phyloP scores from a whole-genome alignment of 2,329 filamentous ascomycete genomes.

The Ambrosiella beaveri region DNA sequence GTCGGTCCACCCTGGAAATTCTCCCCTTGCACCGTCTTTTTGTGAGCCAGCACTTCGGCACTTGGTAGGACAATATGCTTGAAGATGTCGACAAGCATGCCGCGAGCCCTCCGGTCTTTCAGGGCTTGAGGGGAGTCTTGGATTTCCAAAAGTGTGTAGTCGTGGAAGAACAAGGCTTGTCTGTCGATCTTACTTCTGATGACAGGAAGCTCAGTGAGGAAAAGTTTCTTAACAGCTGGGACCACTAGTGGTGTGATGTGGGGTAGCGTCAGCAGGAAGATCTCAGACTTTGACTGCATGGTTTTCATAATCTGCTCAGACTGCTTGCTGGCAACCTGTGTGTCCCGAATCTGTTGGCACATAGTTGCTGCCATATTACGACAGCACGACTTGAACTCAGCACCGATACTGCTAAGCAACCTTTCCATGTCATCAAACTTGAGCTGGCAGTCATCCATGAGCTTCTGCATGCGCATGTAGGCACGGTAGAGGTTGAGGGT shows the following conservation, averaged over 20 bases:
- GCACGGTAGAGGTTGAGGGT: slow-evolving; percentile 38
- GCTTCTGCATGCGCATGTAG: slow-evolving; percentile 36
- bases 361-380: slow-evolving; percentile 14
- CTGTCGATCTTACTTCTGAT: slow-evolving; percentile 45
- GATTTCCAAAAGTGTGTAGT: slow-evolving; percentile 53
- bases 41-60: slow-evolving; percentile 12
- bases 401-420: slow-evolving; percentile 33
- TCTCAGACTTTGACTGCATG: slow-evolving; percentile 32
- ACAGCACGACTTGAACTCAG: slow-evolving; percentile 30
- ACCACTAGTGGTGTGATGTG: slow-evolving; percentile 31
- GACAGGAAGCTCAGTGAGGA: slow-evolving; percentile 39
- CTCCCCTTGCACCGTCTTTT: slow-evolving; percentile 15
- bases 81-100: slow-evolving; percentile 36
- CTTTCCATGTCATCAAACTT: slow-evolving; percentile 45
- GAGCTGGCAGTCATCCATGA: slow-evolving; percentile 34
- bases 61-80: slow-evolving; percentile 35
- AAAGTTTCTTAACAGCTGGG: slow-evolving; percentile 45
- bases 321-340: slow-evolving; percentile 21
- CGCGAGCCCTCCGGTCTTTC: slow-evolving; percentile 21
- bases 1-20: slow-evolving; percentile 8
- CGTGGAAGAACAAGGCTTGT: slow-evolving; percentile 52
- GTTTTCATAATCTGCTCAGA: slow-evolving; percentile 28
- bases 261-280: slow-evolving; percentile 33
- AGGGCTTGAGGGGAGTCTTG: slow-evolving; percentile 35
- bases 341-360: slow-evolving; percentile 12